A percentile compares a stretch with the other conserved stretches of the same genome.
Evolutionary conservation across 2,329 filamentous ascomycete genomes (phyloP).

Genomic region (Aspergillus puulaauensis): DNA sequence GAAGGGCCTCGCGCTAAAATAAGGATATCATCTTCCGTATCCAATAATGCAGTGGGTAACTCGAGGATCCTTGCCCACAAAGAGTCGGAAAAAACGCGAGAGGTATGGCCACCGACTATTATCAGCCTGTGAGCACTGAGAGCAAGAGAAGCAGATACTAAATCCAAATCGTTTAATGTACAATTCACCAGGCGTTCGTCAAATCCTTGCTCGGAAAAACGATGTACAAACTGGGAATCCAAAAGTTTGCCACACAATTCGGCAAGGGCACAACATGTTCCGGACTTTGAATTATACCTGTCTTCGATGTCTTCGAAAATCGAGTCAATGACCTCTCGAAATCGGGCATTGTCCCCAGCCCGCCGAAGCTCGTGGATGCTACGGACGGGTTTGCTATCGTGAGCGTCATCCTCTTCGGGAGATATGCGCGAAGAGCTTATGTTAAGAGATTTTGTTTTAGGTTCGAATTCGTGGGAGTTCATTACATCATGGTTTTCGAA

Average conservation of each 20-base stretch:
- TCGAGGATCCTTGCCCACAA: constrained; percentile 35
- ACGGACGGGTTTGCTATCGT: constrained; percentile 47
- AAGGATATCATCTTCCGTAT: constrained; percentile 28
- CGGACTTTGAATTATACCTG: constrained; percentile 43
- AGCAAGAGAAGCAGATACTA: constrained; percentile 31
- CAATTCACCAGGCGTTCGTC: constrained; percentile 67
- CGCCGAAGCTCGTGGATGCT: constrained; percentile 63
- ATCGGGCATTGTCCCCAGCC: constrained; percentile 57
- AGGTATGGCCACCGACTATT: constrained; percentile 25
- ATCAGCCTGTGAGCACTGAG: constrained; percentile 35
- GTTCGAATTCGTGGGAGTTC: constrained; percentile 2
- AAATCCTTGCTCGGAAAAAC: constrained; percentile 71
- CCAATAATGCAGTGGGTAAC: constrained; percentile 27
- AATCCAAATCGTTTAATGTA: constrained; percentile 60
- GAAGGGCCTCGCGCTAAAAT: constrained; percentile 21
- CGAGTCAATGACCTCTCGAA: constrained; percentile 55
- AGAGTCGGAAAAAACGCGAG: constrained; percentile 27
- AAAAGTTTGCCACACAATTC: constrained; percentile 56
- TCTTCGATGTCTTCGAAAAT: constrained; percentile 61
- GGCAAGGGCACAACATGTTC: constrained; percentile 53
- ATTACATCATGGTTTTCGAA: constrained; percentile 6
- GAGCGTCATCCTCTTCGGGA: constrained; percentile 48
- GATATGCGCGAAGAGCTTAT: constrained; percentile 11
- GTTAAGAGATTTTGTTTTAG: constrained; percentile 4
- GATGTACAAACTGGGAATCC: constrained; percentile 39